Evolutionary conservation across 1,284 basidiomycete genomes (phyloP).

Genomic region (Cronartium quercuum): DNA sequence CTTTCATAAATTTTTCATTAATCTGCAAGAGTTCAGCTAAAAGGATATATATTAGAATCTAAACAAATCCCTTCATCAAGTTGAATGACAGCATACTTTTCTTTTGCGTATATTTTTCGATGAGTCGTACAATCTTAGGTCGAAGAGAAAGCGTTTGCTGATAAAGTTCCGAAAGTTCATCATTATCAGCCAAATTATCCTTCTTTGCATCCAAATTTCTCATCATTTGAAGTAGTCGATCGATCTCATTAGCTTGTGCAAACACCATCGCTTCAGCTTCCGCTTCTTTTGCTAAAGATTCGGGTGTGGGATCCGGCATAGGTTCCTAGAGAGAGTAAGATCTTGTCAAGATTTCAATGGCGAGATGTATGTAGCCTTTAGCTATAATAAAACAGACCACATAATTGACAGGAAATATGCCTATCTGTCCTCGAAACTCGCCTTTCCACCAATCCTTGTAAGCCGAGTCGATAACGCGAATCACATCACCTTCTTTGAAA

Average conservation of each 20-base stretch:
- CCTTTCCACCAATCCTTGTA: constrained; percentile 99
- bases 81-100: constrained; percentile 60
- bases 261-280: constrained; percentile 85
- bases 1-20: constrained; percentile 44
- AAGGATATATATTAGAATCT: background rate
- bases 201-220: constrained; percentile 62
- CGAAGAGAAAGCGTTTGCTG: constrained; percentile 78
- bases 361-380: constrained; percentile 41
- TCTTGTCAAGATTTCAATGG: background rate
- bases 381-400: constrained; percentile 59
- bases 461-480: constrained; percentile 89
- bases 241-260: constrained; percentile 75
- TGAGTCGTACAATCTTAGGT: constrained; percentile 90
- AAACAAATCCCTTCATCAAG: background rate
- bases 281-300: constrained; percentile 73
- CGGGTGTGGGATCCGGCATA: constrained; percentile 73
- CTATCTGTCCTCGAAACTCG: constrained; percentile 81
- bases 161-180: constrained; percentile 93
- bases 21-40: constrained; percentile 44
- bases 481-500: constrained; percentile 87
- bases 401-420: constrained; percentile 98
- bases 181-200: constrained; percentile 84
- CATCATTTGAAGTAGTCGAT: constrained; percentile 74
- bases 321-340: constrained; percentile 62
- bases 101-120: constrained; percentile 89